These are phyloP conservation scores for Bryopsis sp. DNA, from an alignment of 139 green algal species.

Conservation along the genomic window DNA sequence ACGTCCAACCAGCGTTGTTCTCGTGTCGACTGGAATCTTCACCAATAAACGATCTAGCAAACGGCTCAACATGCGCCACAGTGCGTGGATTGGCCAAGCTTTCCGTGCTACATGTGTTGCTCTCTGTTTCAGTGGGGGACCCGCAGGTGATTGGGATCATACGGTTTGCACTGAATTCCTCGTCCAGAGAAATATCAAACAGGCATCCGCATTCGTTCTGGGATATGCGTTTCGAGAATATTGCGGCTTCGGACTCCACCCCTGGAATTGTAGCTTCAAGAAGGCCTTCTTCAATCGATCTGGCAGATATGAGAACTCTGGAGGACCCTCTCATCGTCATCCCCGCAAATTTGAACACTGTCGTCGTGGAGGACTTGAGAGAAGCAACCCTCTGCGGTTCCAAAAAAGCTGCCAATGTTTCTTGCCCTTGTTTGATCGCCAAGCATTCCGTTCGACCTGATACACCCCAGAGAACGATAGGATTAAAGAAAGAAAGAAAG, in stretches of 20 bases:
- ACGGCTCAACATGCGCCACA: conserved; percentile 21
- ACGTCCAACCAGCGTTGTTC: conserved; percentile 5
- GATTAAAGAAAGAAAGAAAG: too few species aligned
- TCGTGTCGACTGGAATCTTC: conserved; percentile 26
- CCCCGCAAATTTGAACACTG: not conserved
- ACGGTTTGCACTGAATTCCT: not conserved
- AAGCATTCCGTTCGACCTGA: too few species aligned
- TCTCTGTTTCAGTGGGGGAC: conserved; percentile 7
- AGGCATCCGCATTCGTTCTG: conserved; percentile 14
- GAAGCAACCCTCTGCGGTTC: not conserved
- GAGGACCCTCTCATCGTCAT: not conserved
- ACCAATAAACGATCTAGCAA: conserved; percentile 22
- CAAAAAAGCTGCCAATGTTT: not conserved
- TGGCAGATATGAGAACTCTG: not conserved
- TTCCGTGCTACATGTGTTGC: conserved; percentile 32
- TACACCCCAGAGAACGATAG: too few species aligned
- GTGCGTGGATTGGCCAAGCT: conserved; percentile 18
- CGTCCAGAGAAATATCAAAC: not conserved
- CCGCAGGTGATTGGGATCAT: conserved; percentile 26
- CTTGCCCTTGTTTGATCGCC: too few species aligned
- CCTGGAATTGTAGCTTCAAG: not conserved
- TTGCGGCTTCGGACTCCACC: not conserved
- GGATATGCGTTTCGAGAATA: too few species aligned
- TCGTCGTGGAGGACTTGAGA: conserved; percentile 4
- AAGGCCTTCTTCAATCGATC: not conserved